Base-by-base conservation (phyloP, 768 basidiomycete genomes). In the Chalciporus piperatus region DNA sequence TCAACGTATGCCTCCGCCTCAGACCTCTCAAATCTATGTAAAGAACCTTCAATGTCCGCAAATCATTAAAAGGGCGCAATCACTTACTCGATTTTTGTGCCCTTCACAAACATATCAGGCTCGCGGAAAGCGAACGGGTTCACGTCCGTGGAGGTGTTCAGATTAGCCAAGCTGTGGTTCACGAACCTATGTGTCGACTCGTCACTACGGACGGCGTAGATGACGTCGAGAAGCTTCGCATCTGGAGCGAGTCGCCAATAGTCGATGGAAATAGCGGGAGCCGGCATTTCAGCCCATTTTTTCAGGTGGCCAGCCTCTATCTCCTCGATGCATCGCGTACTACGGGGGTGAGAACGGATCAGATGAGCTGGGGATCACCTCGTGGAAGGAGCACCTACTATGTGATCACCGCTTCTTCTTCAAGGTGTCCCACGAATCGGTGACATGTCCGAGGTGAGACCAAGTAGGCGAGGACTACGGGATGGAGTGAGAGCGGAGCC, bases 111-210 rank as follows among this genome's bases (percentile, higher is more conserved):
- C 82, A 96, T 95, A 55, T 87, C 81, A 13, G 95, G 92, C 63
- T 98, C 95, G 20, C 85, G 81, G 23, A 97, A 71, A 14, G 92
- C 89, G 59, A 94, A 93, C 0, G 92, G 92, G 63, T 95, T 97
- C 59, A 92, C 83, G 67, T 98, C 96, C 32, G 79, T 81, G 30
- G 77, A 66, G 27, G 77, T 75, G 57, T 91, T 73, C 45, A 99
- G 76, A 70, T 93, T 94, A 4, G 94, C 96, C 32, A 98, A 75
- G 51, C 89, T 91, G 73, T 98, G 96, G 70, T 98, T 98, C 57
- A 96, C 92, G 62, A 98, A 98, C 45, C 92, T 79, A 63, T 98
- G 95, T 1, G 89, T 93, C 1, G 89, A 81, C 67, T 98, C 95
- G 68, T 98, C 95, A 14, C 90, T 92, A 60, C 95, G 81, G 30